Conservation (phyloP, 2,329 filamentous ascomycete genomes). For the Cercospora beticola region DNA sequence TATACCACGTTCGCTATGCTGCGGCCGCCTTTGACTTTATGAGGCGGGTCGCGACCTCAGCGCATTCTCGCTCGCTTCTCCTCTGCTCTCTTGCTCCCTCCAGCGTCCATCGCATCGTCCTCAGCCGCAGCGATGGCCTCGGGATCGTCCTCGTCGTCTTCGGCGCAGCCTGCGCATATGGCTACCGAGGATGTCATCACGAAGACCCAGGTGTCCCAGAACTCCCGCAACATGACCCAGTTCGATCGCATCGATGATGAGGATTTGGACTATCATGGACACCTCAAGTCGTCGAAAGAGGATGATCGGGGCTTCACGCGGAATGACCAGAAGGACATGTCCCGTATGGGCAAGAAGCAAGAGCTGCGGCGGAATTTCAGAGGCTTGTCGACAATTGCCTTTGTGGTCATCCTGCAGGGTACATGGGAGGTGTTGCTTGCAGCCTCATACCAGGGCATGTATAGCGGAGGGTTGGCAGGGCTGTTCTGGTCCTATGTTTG, state of each 20-base stretch:
- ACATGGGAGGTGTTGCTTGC: conserved; percentile 54
- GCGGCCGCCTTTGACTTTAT: neutral
- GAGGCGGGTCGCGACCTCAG: neutral
- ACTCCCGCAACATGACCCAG: conserved; percentile 15
- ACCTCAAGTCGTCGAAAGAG: conserved; percentile 19
- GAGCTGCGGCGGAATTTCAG: conserved; percentile 52
- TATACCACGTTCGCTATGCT: neutral
- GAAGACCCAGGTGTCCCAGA: conserved; percentile 22
- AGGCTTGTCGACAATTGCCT: conserved; percentile 50
- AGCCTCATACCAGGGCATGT: conserved; percentile 21
- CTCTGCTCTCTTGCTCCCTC: neutral
- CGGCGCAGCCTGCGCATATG: conserved; percentile 15
- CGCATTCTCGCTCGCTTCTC: neutral
- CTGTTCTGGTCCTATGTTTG: conserved; percentile 34
- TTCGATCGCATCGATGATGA: conserved; percentile 27
- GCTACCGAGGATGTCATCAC: conserved; percentile 27
- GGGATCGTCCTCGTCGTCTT: conserved; percentile 26
- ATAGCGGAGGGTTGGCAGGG: conserved; percentile 31
- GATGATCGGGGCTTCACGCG: conserved; percentile 19
- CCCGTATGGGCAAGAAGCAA: conserved; percentile 50
- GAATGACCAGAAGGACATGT: conserved; percentile 45
- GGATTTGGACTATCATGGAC: conserved; percentile 24
- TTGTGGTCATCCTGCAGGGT: conserved; percentile 50
- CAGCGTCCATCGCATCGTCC: neutral
- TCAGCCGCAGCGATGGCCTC: conserved; percentile 8